Conservation (phyloP, 345 rosid species). For the Lepidium didymum region DNA sequence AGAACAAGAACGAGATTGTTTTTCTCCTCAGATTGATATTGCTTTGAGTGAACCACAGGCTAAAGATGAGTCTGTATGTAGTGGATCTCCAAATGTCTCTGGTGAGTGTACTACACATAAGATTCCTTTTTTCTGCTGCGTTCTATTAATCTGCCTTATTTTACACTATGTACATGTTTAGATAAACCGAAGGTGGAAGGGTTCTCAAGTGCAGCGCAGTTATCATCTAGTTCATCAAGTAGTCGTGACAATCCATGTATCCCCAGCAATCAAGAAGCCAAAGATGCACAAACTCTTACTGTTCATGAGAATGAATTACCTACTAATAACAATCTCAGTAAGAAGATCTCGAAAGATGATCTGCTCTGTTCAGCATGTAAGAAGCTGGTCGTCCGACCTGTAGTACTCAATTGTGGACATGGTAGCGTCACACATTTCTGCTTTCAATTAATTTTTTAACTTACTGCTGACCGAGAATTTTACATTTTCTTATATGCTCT, state of each 20-base stretch:
- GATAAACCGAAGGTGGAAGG: constrained; percentile 15
- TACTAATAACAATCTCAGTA: neutral
- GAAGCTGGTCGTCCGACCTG: constrained; percentile 51
- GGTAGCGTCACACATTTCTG: constrained; percentile 38
- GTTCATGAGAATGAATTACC: constrained; percentile 5
- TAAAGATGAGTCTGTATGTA: constrained; percentile 19
- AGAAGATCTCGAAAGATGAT: constrained; percentile 41
- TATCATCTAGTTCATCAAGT: neutral
- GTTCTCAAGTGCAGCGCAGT: constrained; percentile 11
- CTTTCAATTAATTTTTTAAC: neutral
- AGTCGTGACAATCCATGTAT: neutral
- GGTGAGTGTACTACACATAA: constrained; percentile 6
- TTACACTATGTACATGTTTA: neutral
- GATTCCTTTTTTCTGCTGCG: neutral
- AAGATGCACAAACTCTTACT: neutral
- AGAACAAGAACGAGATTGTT: constrained; percentile 26
- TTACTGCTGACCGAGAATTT: neutral
- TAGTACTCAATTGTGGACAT: constrained; percentile 81
- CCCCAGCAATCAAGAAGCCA: constrained; percentile 3
- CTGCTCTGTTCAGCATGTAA: constrained; percentile 65
- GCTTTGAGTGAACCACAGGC: constrained; percentile 12
- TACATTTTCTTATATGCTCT: neutral
- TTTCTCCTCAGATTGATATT: constrained; percentile 55
- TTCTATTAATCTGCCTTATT: neutral
- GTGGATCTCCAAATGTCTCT: constrained; percentile 7